Evolutionary conservation across 2,329 filamentous ascomycete species (phyloP), one percentile per base, ranked within the genome.

Genomic region (Stachybotrys echinatus): DNA sequence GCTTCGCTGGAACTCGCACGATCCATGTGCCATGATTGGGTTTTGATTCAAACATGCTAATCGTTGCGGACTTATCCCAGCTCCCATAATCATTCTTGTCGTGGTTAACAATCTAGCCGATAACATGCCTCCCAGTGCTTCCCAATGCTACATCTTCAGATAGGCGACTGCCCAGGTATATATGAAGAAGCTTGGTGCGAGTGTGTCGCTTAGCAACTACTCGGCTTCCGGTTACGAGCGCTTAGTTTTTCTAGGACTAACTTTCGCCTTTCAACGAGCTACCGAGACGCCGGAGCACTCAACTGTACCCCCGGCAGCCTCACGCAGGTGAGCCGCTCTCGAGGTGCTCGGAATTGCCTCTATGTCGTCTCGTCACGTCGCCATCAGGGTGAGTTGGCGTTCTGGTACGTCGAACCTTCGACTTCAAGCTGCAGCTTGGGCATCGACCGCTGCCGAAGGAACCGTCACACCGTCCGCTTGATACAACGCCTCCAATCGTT

Each of bases 401-500:
- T 34, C 27, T 14, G 27, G 27, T 34, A 5, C 5, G n/a, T n/a
- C n/a, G n/a, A n/a, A n/a, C n/a, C n/a, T n/a, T 5, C 27, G 5
- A 34, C 14, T 14, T 34, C 27, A 34, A 34, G 27, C 10, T 10
- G 14, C 27, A 34, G 27, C 10, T 34, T 34, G 27, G 27, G 38
- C 38, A 8, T 40, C 8, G 38, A n/a, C 38, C 3, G 38, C n/a
- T n/a, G 10, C 17, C 18, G 38, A 10, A 20, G 38, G 38, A 4
- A 40, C 19, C 19, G 38, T 18, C 3, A 40, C 38, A 4, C 38
- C 38, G 8, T 40, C 38, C 8, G n/a, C n/a, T 5, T 40, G 38
- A 47, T 69, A 62, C 22, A 65, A 47, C 12, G 61, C 55, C 20
- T 64, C 61, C 56, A 85, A 52, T 20, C 82, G 75, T 39, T 95